Evolutionary conservation across 768 basidiomycete species (phyloP).

Genomic region (Tulasnella sp.): DNA sequence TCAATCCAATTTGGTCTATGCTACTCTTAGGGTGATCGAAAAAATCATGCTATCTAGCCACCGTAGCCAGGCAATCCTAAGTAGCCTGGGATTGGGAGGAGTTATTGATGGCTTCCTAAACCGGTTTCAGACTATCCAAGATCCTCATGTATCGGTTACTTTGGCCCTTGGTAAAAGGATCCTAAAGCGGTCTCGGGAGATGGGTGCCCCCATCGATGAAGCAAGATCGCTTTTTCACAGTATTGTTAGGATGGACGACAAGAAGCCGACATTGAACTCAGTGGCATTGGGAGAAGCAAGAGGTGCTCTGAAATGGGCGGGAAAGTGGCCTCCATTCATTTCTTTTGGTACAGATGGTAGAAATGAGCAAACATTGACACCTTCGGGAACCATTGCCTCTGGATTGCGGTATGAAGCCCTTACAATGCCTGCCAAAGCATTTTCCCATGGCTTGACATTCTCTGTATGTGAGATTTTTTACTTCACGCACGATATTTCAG

Average conservation of each 20-base stretch:
- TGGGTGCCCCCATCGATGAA: slow-evolving; percentile 55
- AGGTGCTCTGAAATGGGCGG: slow-evolving; percentile 45
- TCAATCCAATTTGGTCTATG: slow-evolving; percentile 35
- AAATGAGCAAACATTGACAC: no score
- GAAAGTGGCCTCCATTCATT: slow-evolving; percentile 65
- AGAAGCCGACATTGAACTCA: slow-evolving; percentile 12
- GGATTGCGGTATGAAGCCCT: slow-evolving; percentile 36
- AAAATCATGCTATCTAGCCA: slow-evolving; percentile 46
- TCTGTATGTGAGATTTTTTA: slow-evolving; percentile 1
- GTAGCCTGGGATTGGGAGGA: slow-evolving; percentile 41
- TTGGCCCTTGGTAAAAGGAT: slow-evolving; percentile 41
- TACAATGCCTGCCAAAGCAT: slow-evolving; percentile 46
- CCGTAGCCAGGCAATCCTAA: slow-evolving; percentile 56
- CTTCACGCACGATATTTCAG: no score
- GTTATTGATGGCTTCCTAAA: slow-evolving; percentile 41
- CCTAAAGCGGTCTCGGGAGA: slow-evolving; percentile 54
- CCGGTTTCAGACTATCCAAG: slow-evolving; percentile 17
- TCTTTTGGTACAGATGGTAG: slow-evolving; percentile 47
- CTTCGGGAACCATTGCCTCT: slow-evolving; percentile 38
- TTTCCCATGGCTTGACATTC: slow-evolving; percentile 47
- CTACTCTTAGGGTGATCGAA: slow-evolving; percentile 50
- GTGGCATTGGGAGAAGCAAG: slow-evolving; percentile 52
- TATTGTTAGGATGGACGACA: slow-evolving; percentile 5
- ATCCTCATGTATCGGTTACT: slow-evolving; percentile 1
- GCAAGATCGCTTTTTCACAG: slow-evolving; percentile 50